A percentile compares a stretch with the other conserved stretches of the same genome.
Evolutionary conservation across 805 yeast species (phyloP).

Genomic region (Saturnispora serradocipensis): DNA sequence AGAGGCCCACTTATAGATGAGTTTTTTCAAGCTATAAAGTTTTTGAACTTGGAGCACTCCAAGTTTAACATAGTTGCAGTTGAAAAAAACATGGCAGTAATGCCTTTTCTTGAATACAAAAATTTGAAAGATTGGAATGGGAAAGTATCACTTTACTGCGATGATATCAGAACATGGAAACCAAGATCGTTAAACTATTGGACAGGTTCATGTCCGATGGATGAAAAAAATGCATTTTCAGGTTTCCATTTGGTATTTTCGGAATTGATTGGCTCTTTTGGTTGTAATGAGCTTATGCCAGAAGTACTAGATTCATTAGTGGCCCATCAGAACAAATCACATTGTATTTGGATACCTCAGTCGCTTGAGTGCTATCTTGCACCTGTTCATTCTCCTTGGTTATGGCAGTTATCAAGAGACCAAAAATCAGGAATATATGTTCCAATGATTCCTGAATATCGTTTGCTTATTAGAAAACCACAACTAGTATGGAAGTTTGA

Average conservation of each 20-base stretch:
- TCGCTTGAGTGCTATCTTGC: constrained; percentile 50
- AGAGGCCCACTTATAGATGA: constrained; percentile 70
- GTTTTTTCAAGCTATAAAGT: constrained; percentile 34
- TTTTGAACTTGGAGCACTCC: constrained; percentile 20
- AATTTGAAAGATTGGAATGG: constrained; percentile 46
- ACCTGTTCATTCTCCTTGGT: constrained; percentile 55
- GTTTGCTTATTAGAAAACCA: constrained; percentile 36
- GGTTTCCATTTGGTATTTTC: constrained; percentile 55
- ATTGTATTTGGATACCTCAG: constrained; percentile 57
- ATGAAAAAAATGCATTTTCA: neutral
- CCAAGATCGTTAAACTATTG: constrained; percentile 19
- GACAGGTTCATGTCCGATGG: neutral
- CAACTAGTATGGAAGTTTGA: constrained; percentile 52
- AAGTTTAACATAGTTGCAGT: constrained; percentile 42
- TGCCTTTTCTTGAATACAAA: constrained; percentile 38
- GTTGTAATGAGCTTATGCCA: constrained; percentile 85
- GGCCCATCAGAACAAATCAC: constrained; percentile 21
- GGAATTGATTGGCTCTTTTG: constrained; percentile 84
- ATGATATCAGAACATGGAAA: constrained; percentile 51
- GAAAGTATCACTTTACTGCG: constrained; percentile 40
- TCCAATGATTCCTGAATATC: constrained; percentile 27
- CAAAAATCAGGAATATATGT: constrained; percentile 17
- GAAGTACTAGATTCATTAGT: constrained; percentile 54
- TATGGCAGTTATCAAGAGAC: constrained; percentile 31
- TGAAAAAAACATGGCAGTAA: constrained; percentile 65